These are phyloP conservation scores for Fusarium armeniacum DNA, from an alignment of 2,329 filamentous ascomycete genomes.

Conservation along the genomic window DNA sequence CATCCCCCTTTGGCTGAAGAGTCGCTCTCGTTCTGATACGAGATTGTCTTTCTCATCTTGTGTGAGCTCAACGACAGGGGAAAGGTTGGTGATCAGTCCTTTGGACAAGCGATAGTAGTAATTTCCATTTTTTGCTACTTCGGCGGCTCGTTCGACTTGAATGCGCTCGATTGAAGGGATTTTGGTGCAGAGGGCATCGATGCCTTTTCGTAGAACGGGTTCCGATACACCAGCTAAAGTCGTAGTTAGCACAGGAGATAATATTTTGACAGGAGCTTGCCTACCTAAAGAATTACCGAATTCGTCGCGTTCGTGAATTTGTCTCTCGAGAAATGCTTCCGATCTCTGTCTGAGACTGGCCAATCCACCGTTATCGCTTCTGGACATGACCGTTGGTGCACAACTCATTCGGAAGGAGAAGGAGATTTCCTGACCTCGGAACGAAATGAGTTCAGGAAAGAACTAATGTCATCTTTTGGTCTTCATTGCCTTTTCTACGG, in stretches of 20 bases:
- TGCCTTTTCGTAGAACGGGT: not conserved
- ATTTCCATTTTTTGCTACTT: conserved; percentile 26
- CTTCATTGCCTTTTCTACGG: not conserved
- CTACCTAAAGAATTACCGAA: conserved; percentile 25
- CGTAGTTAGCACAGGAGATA: not conserved
- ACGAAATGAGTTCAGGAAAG: not conserved
- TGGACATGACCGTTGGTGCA: not conserved
- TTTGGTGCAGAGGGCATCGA: conserved; percentile 10
- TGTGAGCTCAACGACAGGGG: conserved; percentile 7
- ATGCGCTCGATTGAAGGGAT: conserved; percentile 7
- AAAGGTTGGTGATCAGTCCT: not conserved
- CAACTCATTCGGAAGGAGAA: not conserved
- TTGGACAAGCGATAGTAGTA: conserved; percentile 31
- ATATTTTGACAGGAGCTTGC: not conserved
- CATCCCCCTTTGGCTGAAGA: conserved; percentile 43
- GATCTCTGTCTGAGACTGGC: not conserved
- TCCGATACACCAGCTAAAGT: conserved; percentile 20
- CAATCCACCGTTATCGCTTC: not conserved
- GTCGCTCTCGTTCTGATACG: conserved; percentile 51
- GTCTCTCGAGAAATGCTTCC: conserved; percentile 16
- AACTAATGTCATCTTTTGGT: not conserved
- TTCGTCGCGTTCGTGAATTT: conserved; percentile 26
- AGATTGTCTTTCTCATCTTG: conserved; percentile 15
- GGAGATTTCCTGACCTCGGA: not conserved
- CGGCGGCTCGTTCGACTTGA: conserved; percentile 22